Evolutionary conservation across 179 eudicot genomes (phyloP).

Genomic region (Heliamphora pulchella): DNA sequence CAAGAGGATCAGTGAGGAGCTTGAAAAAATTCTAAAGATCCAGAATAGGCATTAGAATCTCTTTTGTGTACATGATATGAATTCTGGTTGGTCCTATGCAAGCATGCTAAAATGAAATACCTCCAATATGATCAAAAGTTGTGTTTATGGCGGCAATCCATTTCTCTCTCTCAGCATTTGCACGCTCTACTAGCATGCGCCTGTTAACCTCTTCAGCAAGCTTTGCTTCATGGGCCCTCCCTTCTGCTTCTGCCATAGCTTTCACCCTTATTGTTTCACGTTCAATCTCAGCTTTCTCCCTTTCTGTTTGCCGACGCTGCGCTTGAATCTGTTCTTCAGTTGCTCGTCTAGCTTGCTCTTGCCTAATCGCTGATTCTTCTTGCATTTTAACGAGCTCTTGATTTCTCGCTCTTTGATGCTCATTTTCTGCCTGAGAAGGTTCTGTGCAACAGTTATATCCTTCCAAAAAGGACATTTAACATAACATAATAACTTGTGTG

Average conservation of each 20-base stretch:
- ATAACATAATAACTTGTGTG: not conserved
- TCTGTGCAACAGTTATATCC: not conserved
- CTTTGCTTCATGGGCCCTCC: conserved; percentile 80
- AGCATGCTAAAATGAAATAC: conserved; percentile 24
- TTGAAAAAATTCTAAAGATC: not conserved
- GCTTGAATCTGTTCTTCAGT: conserved; percentile 98
- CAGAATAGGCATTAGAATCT: not conserved
- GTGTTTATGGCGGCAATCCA: conserved; percentile 97
- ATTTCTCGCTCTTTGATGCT: conserved; percentile 77
- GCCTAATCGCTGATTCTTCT: conserved; percentile 70
- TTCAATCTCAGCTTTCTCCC: conserved; percentile 89
- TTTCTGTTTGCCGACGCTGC: conserved; percentile 85
- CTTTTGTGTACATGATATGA: not conserved
- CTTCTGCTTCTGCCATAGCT: conserved; percentile 95
- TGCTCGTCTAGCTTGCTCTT: conserved; percentile 75
- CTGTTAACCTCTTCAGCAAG: conserved; percentile 79
- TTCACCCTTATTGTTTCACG: conserved; percentile 81
- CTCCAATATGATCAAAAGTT: conserved; percentile 82
- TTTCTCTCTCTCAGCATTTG: conserved; percentile 87
- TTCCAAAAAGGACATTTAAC: not conserved
- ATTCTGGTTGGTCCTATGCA: not conserved
- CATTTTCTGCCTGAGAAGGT: conserved; percentile 83
- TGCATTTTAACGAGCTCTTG: conserved; percentile 84
- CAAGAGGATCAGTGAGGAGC: not conserved
- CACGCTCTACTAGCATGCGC: conserved; percentile 73